Conservation (phyloP, 2,329 filamentous ascomycete genomes). For the Hypoxylon sp. region DNA sequence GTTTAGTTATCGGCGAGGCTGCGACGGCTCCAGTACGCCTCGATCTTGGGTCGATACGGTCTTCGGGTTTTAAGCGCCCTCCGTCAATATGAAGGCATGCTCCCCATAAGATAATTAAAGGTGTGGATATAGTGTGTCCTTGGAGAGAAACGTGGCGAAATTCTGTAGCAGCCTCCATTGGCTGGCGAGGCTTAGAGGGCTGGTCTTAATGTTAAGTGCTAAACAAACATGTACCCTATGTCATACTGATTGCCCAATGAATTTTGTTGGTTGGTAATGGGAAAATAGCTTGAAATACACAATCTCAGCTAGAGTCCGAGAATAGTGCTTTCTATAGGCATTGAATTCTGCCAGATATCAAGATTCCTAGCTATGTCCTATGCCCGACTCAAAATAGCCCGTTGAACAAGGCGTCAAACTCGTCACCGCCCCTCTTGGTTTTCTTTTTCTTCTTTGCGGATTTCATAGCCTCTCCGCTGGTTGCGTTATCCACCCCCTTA, state of each 20-base stretch:
- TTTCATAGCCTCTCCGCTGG: conserved; percentile 15
- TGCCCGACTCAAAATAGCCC: conserved; percentile 63
- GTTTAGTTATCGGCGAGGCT: conserved; percentile 6
- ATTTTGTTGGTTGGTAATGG: conserved; percentile 19
- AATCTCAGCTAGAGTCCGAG: neutral
- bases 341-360: neutral
- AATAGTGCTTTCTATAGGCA: neutral
- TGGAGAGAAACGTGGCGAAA: conserved; percentile 24
- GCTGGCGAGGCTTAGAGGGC: conserved; percentile 23
- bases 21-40: neutral
- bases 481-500: neutral
- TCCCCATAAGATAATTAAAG: conserved; percentile 13
- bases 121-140: conserved; percentile 24
- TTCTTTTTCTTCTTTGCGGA: conserved; percentile 55
- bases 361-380: neutral
- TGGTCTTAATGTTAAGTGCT: conserved; percentile 25
- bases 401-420: conserved; percentile 81
- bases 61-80: conserved; percentile 15
- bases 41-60: neutral
- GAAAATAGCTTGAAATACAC: neutral
- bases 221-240: conserved; percentile 25
- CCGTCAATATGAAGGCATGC: conserved; percentile 7
- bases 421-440: conserved; percentile 73
- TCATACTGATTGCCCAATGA: conserved; percentile 18
- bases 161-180: conserved; percentile 30